A percentile compares a stretch with the other conserved stretches of the same genome.
Evolutionary conservation across 2,329 filamentous ascomycete genomes (phyloP).

Genomic region (Paradendryphiella salina): DNA sequence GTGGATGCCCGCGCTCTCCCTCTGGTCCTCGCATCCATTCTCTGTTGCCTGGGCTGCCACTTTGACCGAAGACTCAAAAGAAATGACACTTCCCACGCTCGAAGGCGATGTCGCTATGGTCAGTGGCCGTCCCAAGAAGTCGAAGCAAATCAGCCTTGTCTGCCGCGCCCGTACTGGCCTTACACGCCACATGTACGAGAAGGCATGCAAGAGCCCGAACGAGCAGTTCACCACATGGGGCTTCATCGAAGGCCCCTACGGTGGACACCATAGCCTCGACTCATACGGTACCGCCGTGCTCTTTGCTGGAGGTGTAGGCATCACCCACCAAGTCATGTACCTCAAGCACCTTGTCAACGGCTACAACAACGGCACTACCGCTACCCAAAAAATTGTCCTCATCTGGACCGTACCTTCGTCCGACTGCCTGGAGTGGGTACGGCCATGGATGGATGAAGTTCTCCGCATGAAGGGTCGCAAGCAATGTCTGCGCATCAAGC

Average conservation of each 20-base stretch:
- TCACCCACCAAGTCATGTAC: conserved; percentile 77
- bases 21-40: conserved; percentile 54
- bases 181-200: conserved; percentile 70
- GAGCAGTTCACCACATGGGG: conserved; percentile 66
- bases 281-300: conserved; percentile 79
- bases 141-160: conserved; percentile 66
- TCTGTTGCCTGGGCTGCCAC: conserved; percentile 55
- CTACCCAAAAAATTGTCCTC: conserved; percentile 71
- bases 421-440: conserved; percentile 66
- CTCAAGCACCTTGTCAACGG: conserved; percentile 72
- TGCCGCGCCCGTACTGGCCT: conserved; percentile 75
- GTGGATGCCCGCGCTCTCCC: conserved; percentile 57
- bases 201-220: conserved; percentile 62
- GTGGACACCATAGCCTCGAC: conserved; percentile 69
- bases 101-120: conserved; percentile 34
- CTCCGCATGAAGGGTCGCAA: conserved; percentile 62
- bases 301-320: conserved; percentile 79
- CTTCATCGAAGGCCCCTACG: conserved; percentile 75
- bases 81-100: conserved; percentile 41
- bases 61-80: conserved; percentile 35
- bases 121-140: conserved; percentile 31
- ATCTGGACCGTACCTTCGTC: conserved; percentile 80
- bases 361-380: conserved; percentile 69
- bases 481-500: conserved; percentile 62
- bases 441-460: conserved; percentile 67